Conservation (phyloP, 1,139 yeast genomes). For the Petasospora fabianii region DNA sequence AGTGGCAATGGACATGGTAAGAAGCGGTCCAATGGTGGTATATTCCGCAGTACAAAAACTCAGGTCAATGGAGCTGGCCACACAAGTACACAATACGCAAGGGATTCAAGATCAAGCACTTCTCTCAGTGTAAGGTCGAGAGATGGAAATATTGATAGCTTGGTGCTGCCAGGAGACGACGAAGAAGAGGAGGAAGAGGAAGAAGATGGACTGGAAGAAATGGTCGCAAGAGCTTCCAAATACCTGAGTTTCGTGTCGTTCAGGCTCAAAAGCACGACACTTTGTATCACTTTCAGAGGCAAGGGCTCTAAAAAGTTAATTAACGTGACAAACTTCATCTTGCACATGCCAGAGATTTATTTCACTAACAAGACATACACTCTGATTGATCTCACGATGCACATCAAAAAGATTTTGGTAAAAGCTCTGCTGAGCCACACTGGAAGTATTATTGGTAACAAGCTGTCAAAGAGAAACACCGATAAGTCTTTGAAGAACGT, state of each 20-base stretch:
- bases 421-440: conserved; percentile 53
- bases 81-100: neutral
- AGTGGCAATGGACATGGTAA: too few relatives aligned
- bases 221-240: conserved; percentile 57
- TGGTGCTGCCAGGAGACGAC: neutral
- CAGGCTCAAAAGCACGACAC: conserved; percentile 41
- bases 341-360: conserved; percentile 50
- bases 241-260: conserved; percentile 53
- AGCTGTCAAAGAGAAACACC: conserved; percentile 33
- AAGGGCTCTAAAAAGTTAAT: conserved; percentile 53
- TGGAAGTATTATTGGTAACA: conserved; percentile 56
- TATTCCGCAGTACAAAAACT: neutral
- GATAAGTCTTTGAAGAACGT: conserved; percentile 17
- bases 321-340: conserved; percentile 56
- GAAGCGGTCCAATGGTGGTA: neutral
- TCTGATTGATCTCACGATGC: conserved; percentile 48
- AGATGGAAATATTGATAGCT: conserved; percentile 9
- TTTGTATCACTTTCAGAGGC: conserved; percentile 58
- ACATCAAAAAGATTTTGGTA: conserved; percentile 48
- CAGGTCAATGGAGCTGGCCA: neutral
- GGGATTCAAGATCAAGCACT: conserved; percentile 9
- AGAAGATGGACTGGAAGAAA: conserved; percentile 40
- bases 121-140: conserved; percentile 8
- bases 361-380: conserved; percentile 51
- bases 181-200: neutral